phyloP scores from a whole-genome alignment of 805 yeast species.

The Candida coleopterorum region DNA sequence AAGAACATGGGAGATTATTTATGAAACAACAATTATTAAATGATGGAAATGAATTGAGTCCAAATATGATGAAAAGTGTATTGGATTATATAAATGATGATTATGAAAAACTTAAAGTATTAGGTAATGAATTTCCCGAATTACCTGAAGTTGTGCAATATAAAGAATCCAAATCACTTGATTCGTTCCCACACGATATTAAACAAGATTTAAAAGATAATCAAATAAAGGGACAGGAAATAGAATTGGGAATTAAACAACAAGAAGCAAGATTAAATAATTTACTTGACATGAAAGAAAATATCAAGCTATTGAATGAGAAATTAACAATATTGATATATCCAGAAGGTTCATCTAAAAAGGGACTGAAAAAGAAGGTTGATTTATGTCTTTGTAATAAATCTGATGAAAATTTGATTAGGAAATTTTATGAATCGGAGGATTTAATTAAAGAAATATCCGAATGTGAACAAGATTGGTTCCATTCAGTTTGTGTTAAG shows the following conservation, averaged over 20 bases:
- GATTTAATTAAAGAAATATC: conserved; percentile 11
- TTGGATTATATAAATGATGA: conserved; percentile 17
- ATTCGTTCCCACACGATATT: conserved; percentile 8
- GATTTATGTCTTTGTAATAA: conserved; percentile 55
- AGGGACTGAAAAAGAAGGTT: conserved; percentile 27
- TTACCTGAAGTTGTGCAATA: conserved; percentile 27
- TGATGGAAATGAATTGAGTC: conserved; percentile 10
- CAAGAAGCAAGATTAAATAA: conserved; percentile 15
- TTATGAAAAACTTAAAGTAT: conserved; percentile 16
- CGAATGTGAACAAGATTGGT: conserved; percentile 12
- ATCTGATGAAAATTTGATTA: conserved; percentile 5
- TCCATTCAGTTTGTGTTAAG: conserved; percentile 37
- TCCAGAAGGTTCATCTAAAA: conserved; percentile 18
- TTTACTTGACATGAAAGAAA: conserved; percentile 30
- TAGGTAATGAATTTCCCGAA: conserved; percentile 41
- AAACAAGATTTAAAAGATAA: conserved; percentile 9
- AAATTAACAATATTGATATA: conserved; percentile 13
- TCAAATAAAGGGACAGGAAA: conserved; percentile 10
- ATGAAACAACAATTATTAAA: conserved; percentile 19
- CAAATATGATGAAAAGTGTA: conserved; percentile 19
- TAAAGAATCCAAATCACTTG: conserved; percentile 11
- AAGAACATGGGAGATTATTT: conserved; percentile 59
- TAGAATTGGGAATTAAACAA: conserved; percentile 1
- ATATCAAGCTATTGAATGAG: conserved; percentile 35
- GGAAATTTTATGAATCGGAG: conserved; percentile 4